Evolutionary conservation across 73 alveolate genomes (phyloP).

Genomic region (Paramecium biaurelia): DNA sequence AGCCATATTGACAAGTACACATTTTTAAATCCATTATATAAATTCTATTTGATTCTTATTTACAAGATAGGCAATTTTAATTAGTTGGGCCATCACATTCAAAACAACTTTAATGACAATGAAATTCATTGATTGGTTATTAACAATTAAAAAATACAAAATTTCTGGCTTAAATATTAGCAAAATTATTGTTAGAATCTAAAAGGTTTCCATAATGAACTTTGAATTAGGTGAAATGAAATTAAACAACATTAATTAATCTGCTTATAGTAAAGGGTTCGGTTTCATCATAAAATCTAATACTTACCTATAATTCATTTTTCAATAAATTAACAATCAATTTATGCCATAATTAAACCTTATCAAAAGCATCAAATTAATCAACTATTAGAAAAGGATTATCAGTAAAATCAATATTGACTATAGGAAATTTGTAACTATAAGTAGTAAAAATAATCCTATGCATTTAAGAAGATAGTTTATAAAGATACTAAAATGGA

Average conservation of each 20-base stretch:
- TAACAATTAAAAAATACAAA: neutral
- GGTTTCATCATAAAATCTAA: neutral
- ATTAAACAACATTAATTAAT: neutral
- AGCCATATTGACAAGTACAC: neutral
- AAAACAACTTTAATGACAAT: neutral
- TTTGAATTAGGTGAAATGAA: neutral
- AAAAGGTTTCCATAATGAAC: neutral
- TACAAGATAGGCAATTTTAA: neutral
- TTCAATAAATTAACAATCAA: neutral
- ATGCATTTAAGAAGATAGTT: neutral
- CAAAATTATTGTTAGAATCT: too few species aligned
- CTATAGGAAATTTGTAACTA: neutral
- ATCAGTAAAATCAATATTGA: neutral
- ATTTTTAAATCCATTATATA: neutral
- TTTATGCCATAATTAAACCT: neutral
- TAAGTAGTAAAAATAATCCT: neutral
- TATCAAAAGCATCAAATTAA: neutral
- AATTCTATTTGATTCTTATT: neutral
- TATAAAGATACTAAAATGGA: neutral
- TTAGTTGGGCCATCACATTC: neutral
- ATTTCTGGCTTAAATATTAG: neutral
- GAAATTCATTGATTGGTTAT: neutral
- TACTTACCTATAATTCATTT: neutral
- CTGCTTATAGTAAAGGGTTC: neutral
- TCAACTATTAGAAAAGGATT: neutral